A percentile compares a stretch with the other conserved stretches of the same genome.
These are phyloP conservation scores for Pythium chondricola DNA, from an alignment of 352 stramenopile genomes.

Conservation along the genomic window DNA sequence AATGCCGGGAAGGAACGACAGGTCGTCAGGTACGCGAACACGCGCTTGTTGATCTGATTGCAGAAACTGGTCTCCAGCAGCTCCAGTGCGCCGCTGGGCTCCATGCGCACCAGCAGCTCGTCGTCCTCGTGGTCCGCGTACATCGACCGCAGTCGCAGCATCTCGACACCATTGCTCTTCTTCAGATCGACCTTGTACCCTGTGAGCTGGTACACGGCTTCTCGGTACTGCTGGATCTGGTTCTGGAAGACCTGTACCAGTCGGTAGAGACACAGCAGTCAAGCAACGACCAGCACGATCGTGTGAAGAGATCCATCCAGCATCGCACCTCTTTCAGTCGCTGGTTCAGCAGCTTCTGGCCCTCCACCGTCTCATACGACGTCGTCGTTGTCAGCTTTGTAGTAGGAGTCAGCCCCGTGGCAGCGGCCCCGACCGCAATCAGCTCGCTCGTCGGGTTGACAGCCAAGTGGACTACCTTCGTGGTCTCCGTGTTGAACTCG, in stretches of 20 bases:
- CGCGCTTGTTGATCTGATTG: conserved; percentile 50
- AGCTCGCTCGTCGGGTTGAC: conserved; percentile 76
- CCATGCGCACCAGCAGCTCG: conserved; percentile 81
- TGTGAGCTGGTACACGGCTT: conserved; percentile 85
- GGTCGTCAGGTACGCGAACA: conserved; percentile 63
- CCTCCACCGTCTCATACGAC: conserved; percentile 81
- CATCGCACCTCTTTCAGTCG: conserved; percentile 74
- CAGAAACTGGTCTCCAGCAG: conserved; percentile 82
- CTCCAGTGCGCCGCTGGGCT: conserved; percentile 63
- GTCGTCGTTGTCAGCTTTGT: conserved; percentile 61
- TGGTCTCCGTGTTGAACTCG: conserved; percentile 76
- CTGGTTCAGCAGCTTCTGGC: conserved; percentile 83
- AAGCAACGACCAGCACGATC: background rate
- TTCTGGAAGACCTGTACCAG: conserved; percentile 39
- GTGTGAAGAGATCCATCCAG: background rate
- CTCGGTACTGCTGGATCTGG: conserved; percentile 85
- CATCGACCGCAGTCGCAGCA: conserved; percentile 71
- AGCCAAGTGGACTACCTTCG: conserved; percentile 85
- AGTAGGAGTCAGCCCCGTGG: conserved; percentile 5
- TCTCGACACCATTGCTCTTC: conserved; percentile 70
- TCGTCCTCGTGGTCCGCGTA: conserved; percentile 84
- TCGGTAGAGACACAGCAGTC: background rate
- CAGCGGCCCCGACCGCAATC: conserved; percentile 14
- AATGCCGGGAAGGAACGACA: conserved; percentile 88
- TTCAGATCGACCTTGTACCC: conserved; percentile 86